Conservation (phyloP, 495 filamentous ascomycete species). For the Neurospora sp. region DNA sequence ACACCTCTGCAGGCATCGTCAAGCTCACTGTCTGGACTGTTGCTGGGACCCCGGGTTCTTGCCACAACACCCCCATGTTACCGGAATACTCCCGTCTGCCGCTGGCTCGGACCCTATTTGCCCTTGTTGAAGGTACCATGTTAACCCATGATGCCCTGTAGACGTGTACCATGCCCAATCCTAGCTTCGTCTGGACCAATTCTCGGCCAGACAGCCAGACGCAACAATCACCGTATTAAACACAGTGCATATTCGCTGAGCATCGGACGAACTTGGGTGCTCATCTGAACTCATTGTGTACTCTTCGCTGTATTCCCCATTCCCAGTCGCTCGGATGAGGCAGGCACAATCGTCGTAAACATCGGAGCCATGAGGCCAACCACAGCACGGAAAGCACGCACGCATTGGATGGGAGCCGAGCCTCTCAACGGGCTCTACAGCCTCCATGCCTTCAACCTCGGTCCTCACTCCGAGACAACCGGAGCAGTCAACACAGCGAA, state of each 20-base stretch:
- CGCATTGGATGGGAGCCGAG: background rate
- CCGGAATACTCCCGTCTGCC: background rate
- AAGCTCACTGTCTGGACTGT: background rate
- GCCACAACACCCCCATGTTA: background rate
- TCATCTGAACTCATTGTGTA: background rate
- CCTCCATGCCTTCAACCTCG: background rate
- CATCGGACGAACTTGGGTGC: background rate
- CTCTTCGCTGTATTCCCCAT: background rate
- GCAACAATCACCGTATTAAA: background rate
- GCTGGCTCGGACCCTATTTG: background rate
- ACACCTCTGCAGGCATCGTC: background rate
- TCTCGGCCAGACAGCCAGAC: background rate
- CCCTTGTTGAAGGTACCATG: background rate
- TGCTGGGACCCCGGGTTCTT: background rate
- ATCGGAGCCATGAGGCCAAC: background rate
- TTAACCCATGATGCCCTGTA: background rate
- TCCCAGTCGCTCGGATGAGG: background rate
- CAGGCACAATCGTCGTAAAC: background rate
- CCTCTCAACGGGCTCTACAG: background rate
- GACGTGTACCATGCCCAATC: background rate
- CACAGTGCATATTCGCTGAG: background rate
- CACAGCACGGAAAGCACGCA: background rate
- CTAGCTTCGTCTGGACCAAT: background rate
- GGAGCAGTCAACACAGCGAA: background rate
- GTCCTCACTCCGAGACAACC: background rate